Conservation (phyloP, 2,329 filamentous ascomycete species). For the Arthrobotrys sphaeroides region DNA sequence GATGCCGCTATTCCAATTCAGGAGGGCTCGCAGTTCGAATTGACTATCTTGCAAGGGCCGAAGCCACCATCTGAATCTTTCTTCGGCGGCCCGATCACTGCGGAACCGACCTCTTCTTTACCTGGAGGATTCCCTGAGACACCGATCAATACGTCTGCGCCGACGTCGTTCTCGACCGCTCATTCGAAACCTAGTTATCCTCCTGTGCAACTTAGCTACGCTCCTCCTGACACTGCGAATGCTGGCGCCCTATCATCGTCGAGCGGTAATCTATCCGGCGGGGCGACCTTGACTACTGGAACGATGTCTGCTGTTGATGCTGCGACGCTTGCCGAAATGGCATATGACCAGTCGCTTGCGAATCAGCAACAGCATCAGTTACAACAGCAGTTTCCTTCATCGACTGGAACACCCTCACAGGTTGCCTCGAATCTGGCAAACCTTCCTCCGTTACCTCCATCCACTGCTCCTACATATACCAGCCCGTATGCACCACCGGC, state of each 20-base stretch:
- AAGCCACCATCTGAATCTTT: constrained; percentile 17
- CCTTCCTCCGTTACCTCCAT: constrained; percentile 42
- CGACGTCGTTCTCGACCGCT: constrained; percentile 30
- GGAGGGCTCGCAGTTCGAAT: constrained; percentile 40
- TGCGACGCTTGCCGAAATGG: constrained; percentile 43
- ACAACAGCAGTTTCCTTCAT: too few species aligned
- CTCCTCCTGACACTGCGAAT: constrained; percentile 5
- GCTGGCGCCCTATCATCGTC: not conserved
- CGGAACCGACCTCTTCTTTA: constrained; percentile 26
- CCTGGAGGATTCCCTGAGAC: constrained; percentile 30
- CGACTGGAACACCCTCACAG: constrained; percentile 13
- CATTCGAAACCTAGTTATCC: constrained; percentile 33
- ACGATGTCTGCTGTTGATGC: constrained; percentile 37
- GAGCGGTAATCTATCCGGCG: not conserved
- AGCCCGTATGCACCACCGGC: constrained; percentile 32
- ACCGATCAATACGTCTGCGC: constrained; percentile 13
- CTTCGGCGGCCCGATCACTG: constrained; percentile 39
- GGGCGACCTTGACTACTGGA: constrained; percentile 4
- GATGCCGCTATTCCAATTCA: constrained; percentile 42
- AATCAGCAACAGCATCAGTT: constrained; percentile 39
- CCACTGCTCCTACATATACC: constrained; percentile 36
- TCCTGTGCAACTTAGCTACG: constrained; percentile 14
- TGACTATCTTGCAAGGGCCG: constrained; percentile 26
- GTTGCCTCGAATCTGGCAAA: constrained; percentile 1
- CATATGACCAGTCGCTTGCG: constrained; percentile 40